Evolutionary conservation across 2,329 filamentous ascomycete species (phyloP), one percentile per base, ranked within the genome.

Genomic region (Alternaria sp.): DNA sequence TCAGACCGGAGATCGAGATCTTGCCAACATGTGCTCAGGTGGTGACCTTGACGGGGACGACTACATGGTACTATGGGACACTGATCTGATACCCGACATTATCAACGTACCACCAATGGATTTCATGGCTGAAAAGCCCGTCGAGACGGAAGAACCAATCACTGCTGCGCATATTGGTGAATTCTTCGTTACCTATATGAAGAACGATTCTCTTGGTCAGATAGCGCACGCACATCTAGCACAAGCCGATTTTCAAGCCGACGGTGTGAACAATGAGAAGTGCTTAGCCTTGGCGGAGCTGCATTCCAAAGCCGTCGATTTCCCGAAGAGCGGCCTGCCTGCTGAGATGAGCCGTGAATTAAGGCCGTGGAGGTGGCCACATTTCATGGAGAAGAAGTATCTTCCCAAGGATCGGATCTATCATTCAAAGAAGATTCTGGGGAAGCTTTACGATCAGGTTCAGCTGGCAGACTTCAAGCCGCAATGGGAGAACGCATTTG

Each of bases 31-130:
- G 94, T 93, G 95, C 63, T 97, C 95, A 4, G 95, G 95, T 2
- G 95, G 95, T 0, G 95, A 99, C 72, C 84, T 99, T 0, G 95
- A 99, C 72, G 95, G 95, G 0, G 95, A 99, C 69, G 95, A 99
- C 72, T 99, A 93, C 73, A 89, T 98, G 54, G 88, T 98, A 5
- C 90, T 97, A 44, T 99, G 95, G 94, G 93, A 99, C 66, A 75
- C 83, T 23, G 84, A 86, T 13, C 80, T 99, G 6, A 81, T 96
- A 26, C 73, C 74, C 6, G 65, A 77, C 1, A 79, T 85, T 50
- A 91, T 90, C 86, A 91, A 95, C 65, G 81, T 85, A 33, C 79
- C 84, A 0, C 89, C 95, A 0, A 97, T 98, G 92, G 84, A 90
- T 62, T 95, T 93, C 70, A 81, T 83, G 0, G 81, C 87, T 0